These are phyloP conservation scores for Tricholoma flavovirens DNA, from an alignment of 768 basidiomycete species.

Conservation along the genomic window DNA sequence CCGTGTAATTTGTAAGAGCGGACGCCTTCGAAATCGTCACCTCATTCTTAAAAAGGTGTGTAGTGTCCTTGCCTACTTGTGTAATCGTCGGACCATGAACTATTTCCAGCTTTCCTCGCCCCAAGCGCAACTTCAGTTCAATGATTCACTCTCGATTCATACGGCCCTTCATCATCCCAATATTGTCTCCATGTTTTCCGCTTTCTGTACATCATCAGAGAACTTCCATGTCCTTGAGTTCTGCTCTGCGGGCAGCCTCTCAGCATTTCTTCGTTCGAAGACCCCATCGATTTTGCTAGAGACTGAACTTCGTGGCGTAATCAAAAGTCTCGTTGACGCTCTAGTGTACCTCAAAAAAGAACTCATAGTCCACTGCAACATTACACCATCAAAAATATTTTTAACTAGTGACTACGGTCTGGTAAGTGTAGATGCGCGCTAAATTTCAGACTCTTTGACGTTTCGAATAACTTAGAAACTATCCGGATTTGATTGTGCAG, in stretches of 20 bases:
- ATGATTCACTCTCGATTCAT: constrained; percentile 25
- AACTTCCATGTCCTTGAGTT: constrained; percentile 39
- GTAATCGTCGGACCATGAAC: not conserved
- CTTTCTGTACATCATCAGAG: constrained; percentile 27
- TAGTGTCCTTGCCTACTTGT: not conserved
- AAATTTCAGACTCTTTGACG: not conserved
- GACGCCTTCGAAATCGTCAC: constrained; percentile 36
- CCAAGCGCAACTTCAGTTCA: constrained; percentile 5
- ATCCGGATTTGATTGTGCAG: constrained; percentile 33
- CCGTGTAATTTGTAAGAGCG: constrained; percentile 37
- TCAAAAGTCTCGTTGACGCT: constrained; percentile 35
- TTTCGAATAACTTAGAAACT: constrained; percentile 33
- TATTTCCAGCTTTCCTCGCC: constrained; percentile 1
- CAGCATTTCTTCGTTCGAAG: constrained; percentile 22
- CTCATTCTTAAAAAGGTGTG: constrained; percentile 40
- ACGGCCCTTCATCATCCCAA: constrained; percentile 43
- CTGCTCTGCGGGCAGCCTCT: constrained; percentile 36
- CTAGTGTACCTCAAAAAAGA: constrained; percentile 38
- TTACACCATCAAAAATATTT: constrained; percentile 34
- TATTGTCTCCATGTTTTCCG: constrained; percentile 40
- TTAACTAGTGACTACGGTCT: constrained; percentile 33
- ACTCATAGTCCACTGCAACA: constrained; percentile 38
- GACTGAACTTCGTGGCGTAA: constrained; percentile 30
- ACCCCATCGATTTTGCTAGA: constrained; percentile 22
- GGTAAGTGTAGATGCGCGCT: constrained; percentile 24